Percentiles rank a stretch among this genome's conserved stretches.
Conservation (phyloP, 257 asterid species). For the Solanum clarkiae region DNA sequence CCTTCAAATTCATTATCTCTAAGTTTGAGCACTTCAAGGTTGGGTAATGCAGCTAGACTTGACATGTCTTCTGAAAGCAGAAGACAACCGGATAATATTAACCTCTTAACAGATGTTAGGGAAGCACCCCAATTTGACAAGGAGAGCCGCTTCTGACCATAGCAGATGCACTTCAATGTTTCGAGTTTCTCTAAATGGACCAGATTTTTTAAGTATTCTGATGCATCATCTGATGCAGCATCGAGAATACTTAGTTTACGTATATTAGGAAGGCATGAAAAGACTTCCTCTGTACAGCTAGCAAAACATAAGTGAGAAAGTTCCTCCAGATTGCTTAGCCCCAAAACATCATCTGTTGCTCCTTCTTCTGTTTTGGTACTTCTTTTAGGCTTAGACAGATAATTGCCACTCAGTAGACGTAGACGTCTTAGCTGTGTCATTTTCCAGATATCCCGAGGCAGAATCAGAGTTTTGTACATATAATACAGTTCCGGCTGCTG, state of each 20-base stretch:
- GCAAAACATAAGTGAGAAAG: conserved; percentile 9
- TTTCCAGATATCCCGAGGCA: conserved; percentile 12
- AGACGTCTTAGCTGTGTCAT: conserved; percentile 18
- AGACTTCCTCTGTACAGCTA: conserved; percentile 3
- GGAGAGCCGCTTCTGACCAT: background rate
- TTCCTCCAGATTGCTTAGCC: conserved; percentile 9
- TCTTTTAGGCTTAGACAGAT: background rate
- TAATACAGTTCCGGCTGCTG: background rate
- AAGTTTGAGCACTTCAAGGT: conserved; percentile 1
- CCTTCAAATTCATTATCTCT: background rate
- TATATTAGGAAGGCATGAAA: conserved; percentile 10
- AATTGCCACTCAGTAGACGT: conserved; percentile 4
- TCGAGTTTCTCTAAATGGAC: conserved; percentile 7
- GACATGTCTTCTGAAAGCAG: background rate
- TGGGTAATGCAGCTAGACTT: background rate
- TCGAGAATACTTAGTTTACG: conserved; percentile 15
- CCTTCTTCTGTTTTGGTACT: background rate
- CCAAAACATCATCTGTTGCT: background rate
- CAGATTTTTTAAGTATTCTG: background rate
- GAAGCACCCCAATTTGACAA: conserved; percentile 3
- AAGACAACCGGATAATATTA: background rate
- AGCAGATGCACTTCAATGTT: conserved; percentile 1
- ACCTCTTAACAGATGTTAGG: conserved; percentile 5
- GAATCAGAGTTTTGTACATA: background rate
- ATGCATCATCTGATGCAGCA: background rate